Evolutionary conservation across 306 rosid genomes (phyloP), one percentile per base, ranked within the genome.

Genomic region (Prunus armeniaca): DNA sequence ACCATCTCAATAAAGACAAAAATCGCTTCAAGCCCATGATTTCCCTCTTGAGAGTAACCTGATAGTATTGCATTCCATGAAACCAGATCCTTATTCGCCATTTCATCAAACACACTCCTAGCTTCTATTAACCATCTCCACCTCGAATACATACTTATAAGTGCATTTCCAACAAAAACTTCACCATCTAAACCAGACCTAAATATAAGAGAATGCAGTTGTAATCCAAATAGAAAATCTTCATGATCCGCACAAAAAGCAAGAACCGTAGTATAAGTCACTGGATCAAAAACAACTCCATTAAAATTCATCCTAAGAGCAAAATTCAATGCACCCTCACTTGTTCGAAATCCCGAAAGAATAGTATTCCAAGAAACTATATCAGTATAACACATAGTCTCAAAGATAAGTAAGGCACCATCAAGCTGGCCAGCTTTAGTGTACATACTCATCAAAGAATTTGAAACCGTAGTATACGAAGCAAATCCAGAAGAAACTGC

Each of bases 371-470:
- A 93, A 77, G 98, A 89, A 78, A 93, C 93, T 25, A 86, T 74
- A 71, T 90, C 92, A 58, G 85, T 89, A 78, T 63, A 38, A 69
- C 72, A 79, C 86, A 93, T 73, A 77, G 64, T 83, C 78, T 86
- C 84, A 55, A 91, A 93, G 38, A 93, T 76, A 78, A 71, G 11
- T 79, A 88, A 73, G 54, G 93, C 88, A 45, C 47, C 71, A 11
- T 76, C 78, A 8, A 89, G 80, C 10, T 79, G 77, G 72, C 92
- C 89, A 50, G 91, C 83, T 75, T 85, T 88, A 52, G 82, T 83
- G 76, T 93, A 93, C 98, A 93, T 83, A 78, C 85, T 93, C 96
- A 93, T 93, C 71, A 91, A 80, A 0, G 97, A 91, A 77, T 93
- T 93, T 0, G 88, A 87, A 61, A 91, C 97, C 0, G 86, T 62